phyloP scores from a whole-genome alignment of 208 protist genomes.

The Naegleria gruberi region DNA sequence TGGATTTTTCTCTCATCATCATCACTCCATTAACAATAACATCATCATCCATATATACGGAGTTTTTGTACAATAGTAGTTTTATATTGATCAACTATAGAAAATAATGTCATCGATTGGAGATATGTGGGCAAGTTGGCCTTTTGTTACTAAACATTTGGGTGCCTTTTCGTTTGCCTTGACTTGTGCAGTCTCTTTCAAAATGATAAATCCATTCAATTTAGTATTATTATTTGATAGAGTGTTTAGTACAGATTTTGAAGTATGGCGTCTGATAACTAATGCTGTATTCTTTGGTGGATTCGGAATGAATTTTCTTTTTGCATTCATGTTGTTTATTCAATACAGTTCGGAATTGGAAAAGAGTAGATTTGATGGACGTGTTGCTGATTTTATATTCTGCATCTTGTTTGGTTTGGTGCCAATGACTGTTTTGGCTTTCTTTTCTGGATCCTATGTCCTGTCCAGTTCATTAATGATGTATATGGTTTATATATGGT shows the following conservation, averaged over 20 bases:
- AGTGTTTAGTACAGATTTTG: background rate
- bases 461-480: background rate
- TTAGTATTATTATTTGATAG: background rate
- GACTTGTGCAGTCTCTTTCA: background rate
- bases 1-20: no score
- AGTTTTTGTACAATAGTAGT: no score
- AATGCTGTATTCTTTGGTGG: background rate
- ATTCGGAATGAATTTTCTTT: background rate
- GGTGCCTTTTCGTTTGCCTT: background rate
- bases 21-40: no score
- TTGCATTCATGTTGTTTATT: background rate
- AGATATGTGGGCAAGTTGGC: background rate
- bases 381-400: background rate
- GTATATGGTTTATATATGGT: slow-evolving; percentile 8
- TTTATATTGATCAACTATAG: background rate
- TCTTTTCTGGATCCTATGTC: background rate
- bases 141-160: background rate
- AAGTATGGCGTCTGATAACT: slow-evolving; percentile 13
- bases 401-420: background rate
- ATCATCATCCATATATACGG: no score
- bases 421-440: background rate
- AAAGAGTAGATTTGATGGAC: background rate
- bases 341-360: background rate
- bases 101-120: background rate
- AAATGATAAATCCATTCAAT: background rate